Evolutionary conservation across 2,329 filamentous ascomycete species (phyloP).

Genomic region (Colletotrichum sp.): DNA sequence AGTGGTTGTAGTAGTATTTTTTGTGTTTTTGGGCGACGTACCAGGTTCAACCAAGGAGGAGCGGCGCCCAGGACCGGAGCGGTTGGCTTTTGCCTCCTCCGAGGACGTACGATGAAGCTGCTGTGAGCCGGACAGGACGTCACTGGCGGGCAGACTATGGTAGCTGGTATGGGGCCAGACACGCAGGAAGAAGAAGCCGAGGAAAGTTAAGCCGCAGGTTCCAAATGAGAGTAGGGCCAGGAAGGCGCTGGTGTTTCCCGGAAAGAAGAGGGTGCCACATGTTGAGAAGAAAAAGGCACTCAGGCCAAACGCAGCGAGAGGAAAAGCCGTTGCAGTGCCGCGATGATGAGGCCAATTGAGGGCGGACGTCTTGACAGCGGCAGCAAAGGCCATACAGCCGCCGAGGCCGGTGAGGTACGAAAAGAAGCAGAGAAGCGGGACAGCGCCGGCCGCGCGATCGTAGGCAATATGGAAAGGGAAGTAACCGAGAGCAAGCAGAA

Average conservation of each 20-base stretch:
- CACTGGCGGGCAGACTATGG: slow-evolving; percentile 54
- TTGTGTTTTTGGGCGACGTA: slow-evolving; percentile 54
- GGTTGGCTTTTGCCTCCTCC: slow-evolving; percentile 43
- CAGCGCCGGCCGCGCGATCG: slow-evolving; percentile 66
- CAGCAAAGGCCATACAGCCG: slow-evolving; percentile 89
- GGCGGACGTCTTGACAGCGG: slow-evolving; percentile 84
- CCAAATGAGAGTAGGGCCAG: slow-evolving; percentile 81
- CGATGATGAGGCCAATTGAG: slow-evolving; percentile 91
- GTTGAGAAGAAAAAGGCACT: slow-evolving; percentile 96
- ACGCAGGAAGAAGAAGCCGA: slow-evolving; percentile 84
- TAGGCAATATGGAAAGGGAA: slow-evolving; percentile 85
- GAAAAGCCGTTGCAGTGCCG: slow-evolving; percentile 93
- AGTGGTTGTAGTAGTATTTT: slow-evolving; percentile 34
- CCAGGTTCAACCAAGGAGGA: slow-evolving; percentile 62
- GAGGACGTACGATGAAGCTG: slow-evolving; percentile 46
- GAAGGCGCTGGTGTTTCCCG: slow-evolving; percentile 82
- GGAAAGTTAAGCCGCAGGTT: slow-evolving; percentile 76
- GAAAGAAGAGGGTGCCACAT: slow-evolving; percentile 77
- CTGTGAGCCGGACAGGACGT: slow-evolving; percentile 31
- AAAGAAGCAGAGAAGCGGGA: slow-evolving; percentile 76
- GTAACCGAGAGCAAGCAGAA: slow-evolving; percentile 80
- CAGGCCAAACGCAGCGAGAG: slow-evolving; percentile 88
- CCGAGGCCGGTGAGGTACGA: slow-evolving; percentile 87
- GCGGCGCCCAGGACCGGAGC: slow-evolving; percentile 42
- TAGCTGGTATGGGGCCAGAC: slow-evolving; percentile 71